phyloP scores from a whole-genome alignment of 306 rosid species.

The Ochetophila trinervis region DNA sequence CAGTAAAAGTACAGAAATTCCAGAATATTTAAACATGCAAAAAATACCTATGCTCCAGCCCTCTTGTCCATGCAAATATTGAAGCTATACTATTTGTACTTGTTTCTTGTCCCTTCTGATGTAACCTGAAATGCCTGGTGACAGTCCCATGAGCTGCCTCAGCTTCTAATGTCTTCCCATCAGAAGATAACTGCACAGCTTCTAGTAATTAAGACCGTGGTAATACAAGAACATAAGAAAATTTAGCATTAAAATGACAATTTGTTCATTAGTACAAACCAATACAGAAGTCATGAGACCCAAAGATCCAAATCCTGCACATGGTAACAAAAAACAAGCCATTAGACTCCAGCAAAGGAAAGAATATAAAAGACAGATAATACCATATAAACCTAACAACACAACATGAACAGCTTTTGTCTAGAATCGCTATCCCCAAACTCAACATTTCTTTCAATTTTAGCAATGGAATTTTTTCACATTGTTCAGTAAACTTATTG shows the following conservation, averaged over 20 bases:
- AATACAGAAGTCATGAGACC: constrained; percentile 96
- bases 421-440: neutral
- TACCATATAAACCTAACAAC: neutral
- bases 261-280: constrained; percentile 44
- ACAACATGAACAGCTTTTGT: neutral
- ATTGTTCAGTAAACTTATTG: neutral
- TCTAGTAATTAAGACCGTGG: constrained; percentile 14
- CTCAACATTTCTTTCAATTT: neutral
- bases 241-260: neutral
- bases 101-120: constrained; percentile 94
- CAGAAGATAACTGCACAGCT: constrained; percentile 78
- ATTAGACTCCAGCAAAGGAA: constrained; percentile 23
- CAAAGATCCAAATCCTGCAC: constrained; percentile 93
- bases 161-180: constrained; percentile 94
- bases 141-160: constrained; percentile 99
- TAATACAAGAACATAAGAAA: constrained; percentile 4
- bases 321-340: constrained; percentile 13
- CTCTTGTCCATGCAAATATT: constrained; percentile 97
- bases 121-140: constrained; percentile 83
- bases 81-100: constrained; percentile 99
- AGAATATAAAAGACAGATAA: neutral
- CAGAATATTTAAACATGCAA: constrained; percentile 1
- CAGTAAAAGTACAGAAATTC: neutral
- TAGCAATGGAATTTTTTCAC: neutral
- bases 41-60: constrained; percentile 85